These are phyloP conservation scores for Colletotrichum coccodes DNA, from an alignment of 2,329 filamentous ascomycete species.

Conservation along the genomic window DNA sequence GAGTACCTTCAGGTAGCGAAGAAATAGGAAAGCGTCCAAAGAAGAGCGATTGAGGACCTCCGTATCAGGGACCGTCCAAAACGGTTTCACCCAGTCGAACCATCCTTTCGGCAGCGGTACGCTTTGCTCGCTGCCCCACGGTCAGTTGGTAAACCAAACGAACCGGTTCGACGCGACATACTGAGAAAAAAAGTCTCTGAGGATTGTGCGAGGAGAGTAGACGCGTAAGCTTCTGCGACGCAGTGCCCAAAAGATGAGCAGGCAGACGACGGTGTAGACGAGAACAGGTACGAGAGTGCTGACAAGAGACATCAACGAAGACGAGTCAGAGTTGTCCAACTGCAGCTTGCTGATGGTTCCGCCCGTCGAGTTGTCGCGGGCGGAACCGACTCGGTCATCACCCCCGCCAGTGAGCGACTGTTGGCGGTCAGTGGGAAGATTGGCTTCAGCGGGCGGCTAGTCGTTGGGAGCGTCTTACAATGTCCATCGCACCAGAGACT, in stretches of 20 bases:
- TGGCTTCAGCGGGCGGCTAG: background rate
- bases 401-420: constrained; percentile 31
- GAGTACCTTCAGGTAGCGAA: constrained; percentile 74
- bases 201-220: constrained; percentile 64
- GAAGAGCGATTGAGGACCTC: constrained; percentile 91
- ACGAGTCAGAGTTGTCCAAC: constrained; percentile 47
- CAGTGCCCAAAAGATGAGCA: constrained; percentile 61
- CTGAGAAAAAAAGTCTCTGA: constrained; percentile 60
- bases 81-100: constrained; percentile 74
- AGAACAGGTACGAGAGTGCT: constrained; percentile 65
- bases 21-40: constrained; percentile 89
- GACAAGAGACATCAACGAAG: constrained; percentile 53
- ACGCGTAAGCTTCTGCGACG: constrained; percentile 61
- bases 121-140: constrained; percentile 21
- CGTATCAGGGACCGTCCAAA: constrained; percentile 77
- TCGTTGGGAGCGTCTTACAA: constrained; percentile 1
- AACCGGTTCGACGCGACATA: constrained; percentile 42
- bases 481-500: background rate
- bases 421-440: constrained; percentile 7
- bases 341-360: constrained; percentile 48
- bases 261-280: constrained; percentile 57
- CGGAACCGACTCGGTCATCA: constrained; percentile 55
- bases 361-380: constrained; percentile 51
- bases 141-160: background rate
- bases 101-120: constrained; percentile 64